Percentiles rank a stretch among this genome's conserved stretches.
These are phyloP conservation scores for Clonostachys rhizophaga DNA, from an alignment of 2,329 filamentous ascomycete genomes.

Conservation along the genomic window DNA sequence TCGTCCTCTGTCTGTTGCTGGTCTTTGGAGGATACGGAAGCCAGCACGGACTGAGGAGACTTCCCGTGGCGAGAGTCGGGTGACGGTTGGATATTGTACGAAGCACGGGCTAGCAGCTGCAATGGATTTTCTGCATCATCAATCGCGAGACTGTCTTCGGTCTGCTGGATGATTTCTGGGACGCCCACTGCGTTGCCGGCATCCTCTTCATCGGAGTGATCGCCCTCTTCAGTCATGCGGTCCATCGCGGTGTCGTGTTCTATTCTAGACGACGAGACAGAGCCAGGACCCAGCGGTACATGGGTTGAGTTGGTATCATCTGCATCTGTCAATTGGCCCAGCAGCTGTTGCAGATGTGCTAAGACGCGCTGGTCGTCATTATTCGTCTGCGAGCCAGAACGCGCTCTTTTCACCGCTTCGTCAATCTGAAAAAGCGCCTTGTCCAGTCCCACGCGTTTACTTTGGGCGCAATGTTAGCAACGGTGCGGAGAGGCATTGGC, in stretches of 20 bases:
- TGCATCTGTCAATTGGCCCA: conserved; percentile 12
- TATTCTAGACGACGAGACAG: conserved; percentile 4
- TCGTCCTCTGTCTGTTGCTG: conserved; percentile 14
- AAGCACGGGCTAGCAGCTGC: conserved; percentile 68
- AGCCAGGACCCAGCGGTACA: conserved; percentile 3
- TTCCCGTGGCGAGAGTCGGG: conserved; percentile 9
- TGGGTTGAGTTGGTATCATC: too few species aligned
- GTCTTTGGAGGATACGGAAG: conserved; percentile 25
- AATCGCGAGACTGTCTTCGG: conserved; percentile 51
- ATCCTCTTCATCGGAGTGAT: conserved; percentile 22
- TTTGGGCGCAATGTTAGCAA: conserved; percentile 20
- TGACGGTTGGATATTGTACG: conserved; percentile 56
- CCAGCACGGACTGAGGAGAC: background rate
- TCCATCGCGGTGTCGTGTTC: conserved; percentile 4
- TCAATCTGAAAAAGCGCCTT: conserved; percentile 73
- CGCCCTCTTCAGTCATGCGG: conserved; percentile 18
- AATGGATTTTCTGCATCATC: conserved; percentile 74
- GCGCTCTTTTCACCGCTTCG: conserved; percentile 58
- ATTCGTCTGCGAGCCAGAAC: conserved; percentile 15
- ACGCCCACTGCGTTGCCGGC: conserved; percentile 14
- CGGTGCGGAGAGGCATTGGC: background rate
- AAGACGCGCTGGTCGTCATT: conserved; percentile 39
- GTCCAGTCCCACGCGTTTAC: conserved; percentile 69
- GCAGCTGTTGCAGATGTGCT: conserved; percentile 32
- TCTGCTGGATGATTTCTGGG: conserved; percentile 17